Percentiles rank a stretch among this genome's conserved stretches.
phyloP scores from a whole-genome alignment of 768 basidiomycete species.

The Coprinopsis sp. region DNA sequence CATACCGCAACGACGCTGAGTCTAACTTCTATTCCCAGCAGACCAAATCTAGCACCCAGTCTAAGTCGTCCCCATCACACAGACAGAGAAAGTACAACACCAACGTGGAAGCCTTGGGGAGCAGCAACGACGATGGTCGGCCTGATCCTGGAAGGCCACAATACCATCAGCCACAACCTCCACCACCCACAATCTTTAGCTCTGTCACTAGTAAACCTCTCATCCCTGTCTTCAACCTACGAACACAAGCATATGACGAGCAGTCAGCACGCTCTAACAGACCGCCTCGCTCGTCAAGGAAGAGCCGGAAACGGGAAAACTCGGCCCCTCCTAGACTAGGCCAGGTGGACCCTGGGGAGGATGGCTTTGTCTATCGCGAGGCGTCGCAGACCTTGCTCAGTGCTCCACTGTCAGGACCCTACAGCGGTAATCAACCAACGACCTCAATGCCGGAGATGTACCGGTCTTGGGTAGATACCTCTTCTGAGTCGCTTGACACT shows the following conservation, averaged over 20 bases:
- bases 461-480: not conserved
- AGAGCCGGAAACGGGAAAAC: too few species aligned
- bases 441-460: not conserved
- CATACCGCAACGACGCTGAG: too few species aligned
- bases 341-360: too few species aligned
- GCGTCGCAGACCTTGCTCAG: too few species aligned
- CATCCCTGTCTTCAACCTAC: not conserved
- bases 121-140: not conserved
- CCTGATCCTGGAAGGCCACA: conserved; percentile 4
- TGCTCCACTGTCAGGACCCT: too few species aligned
- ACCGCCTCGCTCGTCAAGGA: too few species aligned
- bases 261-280: not conserved
- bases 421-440: not conserved
- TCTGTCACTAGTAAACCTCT: not conserved
- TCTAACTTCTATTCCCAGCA: too few species aligned
- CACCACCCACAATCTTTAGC: not conserved
- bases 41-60: too few species aligned
- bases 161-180: not conserved
- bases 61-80: not conserved
- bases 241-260: not conserved
- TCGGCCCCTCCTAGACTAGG: too few species aligned
- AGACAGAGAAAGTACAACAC: not conserved
- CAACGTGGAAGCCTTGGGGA: too few species aligned
- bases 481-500: not conserved
- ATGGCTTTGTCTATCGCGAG: too few species aligned